phyloP scores from a whole-genome alignment of 2,329 filamentous ascomycete genomes.

The Diaporthe sp. region DNA sequence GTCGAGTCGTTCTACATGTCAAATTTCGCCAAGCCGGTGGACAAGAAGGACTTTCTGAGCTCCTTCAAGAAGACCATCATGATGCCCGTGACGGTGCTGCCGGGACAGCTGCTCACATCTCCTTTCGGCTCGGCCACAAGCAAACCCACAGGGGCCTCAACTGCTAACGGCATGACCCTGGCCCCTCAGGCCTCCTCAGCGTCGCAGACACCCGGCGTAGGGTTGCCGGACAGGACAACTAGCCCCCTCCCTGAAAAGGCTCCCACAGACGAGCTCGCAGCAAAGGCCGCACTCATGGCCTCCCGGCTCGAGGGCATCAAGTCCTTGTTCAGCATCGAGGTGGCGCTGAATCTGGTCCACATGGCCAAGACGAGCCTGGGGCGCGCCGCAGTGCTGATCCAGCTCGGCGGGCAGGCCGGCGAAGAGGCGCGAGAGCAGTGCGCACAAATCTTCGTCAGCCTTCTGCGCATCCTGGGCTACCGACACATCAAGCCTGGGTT shows the following conservation, averaged over 20 bases:
- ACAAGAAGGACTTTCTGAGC: constrained; percentile 95
- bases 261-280: constrained; percentile 91
- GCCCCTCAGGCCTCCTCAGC: constrained; percentile 62
- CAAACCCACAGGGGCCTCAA: constrained; percentile 51
- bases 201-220: constrained; percentile 63
- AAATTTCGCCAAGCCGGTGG: constrained; percentile 92
- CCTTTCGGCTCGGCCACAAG: constrained; percentile 64
- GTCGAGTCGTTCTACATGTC: constrained; percentile 97
- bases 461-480: constrained; percentile 87
- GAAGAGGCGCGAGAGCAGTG: constrained; percentile 91
- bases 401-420: constrained; percentile 83
- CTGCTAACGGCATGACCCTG: constrained; percentile 48
- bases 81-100: constrained; percentile 94
- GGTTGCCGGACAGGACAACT: constrained; percentile 54
- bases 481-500: constrained; percentile 94
- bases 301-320: constrained; percentile 94
- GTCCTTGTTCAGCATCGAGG: constrained; percentile 95
- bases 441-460: constrained; percentile 85
- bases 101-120: constrained; percentile 72
- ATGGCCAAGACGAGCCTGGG: constrained; percentile 90
- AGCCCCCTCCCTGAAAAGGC: constrained; percentile 72
- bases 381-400: constrained; percentile 85
- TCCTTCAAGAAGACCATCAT: constrained; percentile 99
- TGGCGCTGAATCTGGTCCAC: constrained; percentile 91
- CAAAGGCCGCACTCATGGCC: constrained; percentile 98